Base-by-base conservation (phyloP, 257 asterid species). In the Rauvolfia tetraphylla region DNA sequence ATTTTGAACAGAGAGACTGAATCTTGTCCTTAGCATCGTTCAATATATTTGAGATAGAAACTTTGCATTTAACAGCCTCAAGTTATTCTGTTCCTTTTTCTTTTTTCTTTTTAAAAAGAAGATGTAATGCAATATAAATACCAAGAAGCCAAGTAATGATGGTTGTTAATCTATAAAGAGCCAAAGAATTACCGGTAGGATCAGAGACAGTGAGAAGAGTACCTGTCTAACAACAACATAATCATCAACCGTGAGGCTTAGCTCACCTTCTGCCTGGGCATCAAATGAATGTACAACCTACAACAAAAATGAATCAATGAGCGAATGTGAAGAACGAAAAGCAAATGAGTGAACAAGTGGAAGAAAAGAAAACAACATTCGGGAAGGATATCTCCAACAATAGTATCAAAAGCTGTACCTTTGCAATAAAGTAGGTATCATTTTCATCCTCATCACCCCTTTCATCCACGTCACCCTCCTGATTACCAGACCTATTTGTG, bases 241-340 rank as follows among this genome's bases (percentile, higher is more conserved):
- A 74, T 90, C 96, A 69, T 88, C 94, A 48, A 92, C 86, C 59
- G 81, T 88, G 73, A 95, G 92, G 84, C 79, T 84, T 56, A 95
- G 87, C 88, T 95, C 98, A 23, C 97, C 94, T 53, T 88, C 96
- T 51, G 93, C 89, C 84, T 91, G 94, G 69, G 97, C 96, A 78
- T 95, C 96, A 81, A 95, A 95, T 31, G 99, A 80, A 82, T 92
- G 98, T 75, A 90, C 83, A 70, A 87, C 98, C 98, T 92, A 83
- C 76, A 51, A 71, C 7, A n/a, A 75, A 78, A 79, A 53, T 31
- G 67, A 54, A 73, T 59, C 10, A 46, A 27, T 33, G 72, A 42
- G 20, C 73, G 29, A 51, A 2, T 51, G 2, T 25, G 39, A 75
- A 56, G 63, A 44, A 23, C 17, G 66, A 74, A 25, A 20, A 61